Percentiles rank a stretch among this genome's conserved stretches.
These are phyloP conservation scores for Podila verticillata DNA, from an alignment of 192 early-diverging fungal species.

Conservation along the genomic window DNA sequence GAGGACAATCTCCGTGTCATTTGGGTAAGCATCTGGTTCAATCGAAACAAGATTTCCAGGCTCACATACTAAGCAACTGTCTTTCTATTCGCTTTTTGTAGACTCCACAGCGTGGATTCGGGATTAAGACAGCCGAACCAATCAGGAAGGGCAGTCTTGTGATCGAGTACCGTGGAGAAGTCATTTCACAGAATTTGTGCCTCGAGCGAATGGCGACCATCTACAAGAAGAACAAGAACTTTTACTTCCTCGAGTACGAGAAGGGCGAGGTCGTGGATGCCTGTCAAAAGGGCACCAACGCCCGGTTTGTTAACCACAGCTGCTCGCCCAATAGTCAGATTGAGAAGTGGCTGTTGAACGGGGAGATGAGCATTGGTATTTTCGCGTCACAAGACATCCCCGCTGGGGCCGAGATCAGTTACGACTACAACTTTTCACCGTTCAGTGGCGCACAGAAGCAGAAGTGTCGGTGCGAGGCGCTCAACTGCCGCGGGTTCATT, in stretches of 20 bases:
- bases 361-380: constrained; percentile 78
- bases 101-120: constrained; percentile 76
- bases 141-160: constrained; percentile 71
- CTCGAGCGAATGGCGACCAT: constrained; percentile 77
- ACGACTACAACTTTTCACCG: constrained; percentile 85
- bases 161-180: constrained; percentile 86
- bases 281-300: constrained; percentile 77
- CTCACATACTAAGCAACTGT: neutral
- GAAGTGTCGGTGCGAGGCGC: constrained; percentile 73
- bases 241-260: constrained; percentile 85
- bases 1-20: constrained; percentile 67
- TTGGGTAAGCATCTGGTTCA: constrained; percentile 55
- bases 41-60: neutral
- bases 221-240: constrained; percentile 70
- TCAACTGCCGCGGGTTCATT: constrained; percentile 74
- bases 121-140: constrained; percentile 62
- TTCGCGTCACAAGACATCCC: constrained; percentile 78
- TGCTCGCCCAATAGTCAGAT: constrained; percentile 91
- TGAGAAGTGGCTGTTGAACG: constrained; percentile 85
- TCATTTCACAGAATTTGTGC: constrained; percentile 73
- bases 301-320: constrained; percentile 83
- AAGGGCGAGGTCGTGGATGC: constrained; percentile 84
- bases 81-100: constrained; percentile 23
- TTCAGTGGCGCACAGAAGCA: constrained; percentile 74
- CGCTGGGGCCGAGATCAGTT: constrained; percentile 74